A percentile compares a stretch with the other conserved stretches of the same genome.
Evolutionary conservation across 805 yeast species (phyloP).

Genomic region (Pichia kluyveri): DNA sequence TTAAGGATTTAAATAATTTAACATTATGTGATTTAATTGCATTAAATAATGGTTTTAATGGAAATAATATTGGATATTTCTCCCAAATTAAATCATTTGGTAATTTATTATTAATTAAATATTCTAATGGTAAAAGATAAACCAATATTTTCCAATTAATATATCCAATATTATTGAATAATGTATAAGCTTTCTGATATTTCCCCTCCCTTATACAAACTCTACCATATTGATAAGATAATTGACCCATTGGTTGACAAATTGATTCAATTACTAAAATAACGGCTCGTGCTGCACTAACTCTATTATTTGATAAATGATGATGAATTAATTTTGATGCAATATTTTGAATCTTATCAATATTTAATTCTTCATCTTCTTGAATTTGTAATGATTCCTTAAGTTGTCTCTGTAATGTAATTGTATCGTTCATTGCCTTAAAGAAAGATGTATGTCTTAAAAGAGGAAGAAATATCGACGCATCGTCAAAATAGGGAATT

Average conservation of each 20-base stretch:
- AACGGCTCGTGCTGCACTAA: not conserved
- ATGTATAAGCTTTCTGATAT: not conserved
- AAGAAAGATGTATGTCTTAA: not conserved
- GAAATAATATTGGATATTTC: not conserved
- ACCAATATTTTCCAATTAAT: not conserved
- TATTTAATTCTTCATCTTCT: not conserved
- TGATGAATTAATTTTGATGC: not conserved
- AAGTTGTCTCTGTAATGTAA: not conserved
- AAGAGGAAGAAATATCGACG: not conserved
- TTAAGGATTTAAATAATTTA: not conserved
- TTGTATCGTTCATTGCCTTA: not conserved
- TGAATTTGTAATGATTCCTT: not conserved
- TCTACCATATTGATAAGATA: not conserved
- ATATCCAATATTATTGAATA: not conserved
- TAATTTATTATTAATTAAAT: not conserved
- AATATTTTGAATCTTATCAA: not conserved
- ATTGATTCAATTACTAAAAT: not conserved
- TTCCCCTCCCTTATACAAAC: not conserved
- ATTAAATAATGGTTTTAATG: not conserved
- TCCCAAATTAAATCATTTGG: not conserved
- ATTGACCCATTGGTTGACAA: not conserved
- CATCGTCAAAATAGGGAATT: too few species aligned
- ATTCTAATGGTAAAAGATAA: slow-evolving; percentile 1
- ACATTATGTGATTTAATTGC: not conserved
- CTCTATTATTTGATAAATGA: not conserved